Evolutionary conservation across 148 eudicot species (phyloP).

Genomic region (Linanthus parryae): DNA sequence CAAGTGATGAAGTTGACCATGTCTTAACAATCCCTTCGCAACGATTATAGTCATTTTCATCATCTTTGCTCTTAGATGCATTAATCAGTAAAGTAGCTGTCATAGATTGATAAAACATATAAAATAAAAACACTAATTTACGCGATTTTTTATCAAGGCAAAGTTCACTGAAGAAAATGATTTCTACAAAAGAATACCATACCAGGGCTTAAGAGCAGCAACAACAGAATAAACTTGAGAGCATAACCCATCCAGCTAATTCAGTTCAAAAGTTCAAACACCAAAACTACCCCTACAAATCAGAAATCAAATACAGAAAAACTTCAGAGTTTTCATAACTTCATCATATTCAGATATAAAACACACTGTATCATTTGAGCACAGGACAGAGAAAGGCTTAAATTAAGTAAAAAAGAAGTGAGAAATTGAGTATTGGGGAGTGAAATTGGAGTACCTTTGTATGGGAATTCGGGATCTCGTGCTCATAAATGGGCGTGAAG

Average conservation of each 20-base stretch:
- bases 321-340: too few species aligned
- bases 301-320: too few species aligned
- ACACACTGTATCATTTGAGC: too few species aligned
- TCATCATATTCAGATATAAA: too few species aligned
- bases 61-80: too few species aligned
- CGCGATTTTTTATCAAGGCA: background rate
- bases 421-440: background rate
- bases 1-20: slow-evolving; percentile 63
- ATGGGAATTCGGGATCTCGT: slow-evolving; percentile 20
- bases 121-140: background rate
- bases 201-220: slow-evolving; percentile 29
- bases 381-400: too few species aligned
- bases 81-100: slow-evolving; percentile 21
- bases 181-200: slow-evolving; percentile 5
- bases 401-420: background rate
- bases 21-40: slow-evolving; percentile 57
- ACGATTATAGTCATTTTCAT: slow-evolving; percentile 39
- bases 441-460: slow-evolving; percentile 7
- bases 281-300: too few species aligned
- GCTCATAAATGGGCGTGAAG: slow-evolving; percentile 14
- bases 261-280: too few species aligned
- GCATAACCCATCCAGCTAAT: slow-evolving; percentile 18
- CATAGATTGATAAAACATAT: background rate
- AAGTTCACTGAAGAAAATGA: background rate
- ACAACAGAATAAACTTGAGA: slow-evolving; percentile 12